Base-by-base conservation (phyloP, 805 yeast genomes). In the Ogataea degrootiae region DNA sequence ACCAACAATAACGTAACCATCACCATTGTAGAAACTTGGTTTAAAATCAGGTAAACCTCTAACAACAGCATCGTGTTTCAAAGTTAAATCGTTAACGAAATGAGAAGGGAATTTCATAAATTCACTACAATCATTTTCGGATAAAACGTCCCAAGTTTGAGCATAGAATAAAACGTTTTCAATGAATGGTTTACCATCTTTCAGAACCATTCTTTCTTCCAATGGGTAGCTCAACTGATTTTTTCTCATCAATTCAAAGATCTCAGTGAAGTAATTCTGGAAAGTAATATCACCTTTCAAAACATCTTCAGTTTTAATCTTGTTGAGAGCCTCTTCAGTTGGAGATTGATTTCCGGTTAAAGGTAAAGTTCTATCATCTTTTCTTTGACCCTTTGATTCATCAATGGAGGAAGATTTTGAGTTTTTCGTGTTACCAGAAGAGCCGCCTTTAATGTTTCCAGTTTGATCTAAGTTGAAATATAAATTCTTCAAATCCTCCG, bases 1-100 rank as follows among this genome's bases (percentile, higher is more conserved):
- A 34, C 92, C 95, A 29, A 87, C 90, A 57, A 79, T 79, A 1
- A 85, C 84, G 73, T 81, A 26, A 79, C 92, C 71, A 44, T 58
- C 54, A 33, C 70, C 71, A 6, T 49, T 46, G 48, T 65, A 67
- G 40, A 65, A 63, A 15, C 51, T 43, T 4, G 70, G 68, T 11
- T 45, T 47, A 14, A 52, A 44, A 22, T 54, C 45, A 11, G 70
- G 70, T 35, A 67, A 53, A 26, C 59, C 59, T 14, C 42, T 49
- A 37, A 65, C 62, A 7, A 67, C 65, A 15, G 54, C 51, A 23
- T 62, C 62, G 49, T 66, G 70, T 48, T 66, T 67, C 16, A 55
- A 39, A 37, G 63, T 65, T 43, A 67, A 53, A 50, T 67, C 71
- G 34, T 61, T 61, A 29, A 65, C 51, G 29, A 65, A 62, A 43